Conservation (phyloP, 2,329 filamentous ascomycete species). For the Colletotrichum acutatum region DNA sequence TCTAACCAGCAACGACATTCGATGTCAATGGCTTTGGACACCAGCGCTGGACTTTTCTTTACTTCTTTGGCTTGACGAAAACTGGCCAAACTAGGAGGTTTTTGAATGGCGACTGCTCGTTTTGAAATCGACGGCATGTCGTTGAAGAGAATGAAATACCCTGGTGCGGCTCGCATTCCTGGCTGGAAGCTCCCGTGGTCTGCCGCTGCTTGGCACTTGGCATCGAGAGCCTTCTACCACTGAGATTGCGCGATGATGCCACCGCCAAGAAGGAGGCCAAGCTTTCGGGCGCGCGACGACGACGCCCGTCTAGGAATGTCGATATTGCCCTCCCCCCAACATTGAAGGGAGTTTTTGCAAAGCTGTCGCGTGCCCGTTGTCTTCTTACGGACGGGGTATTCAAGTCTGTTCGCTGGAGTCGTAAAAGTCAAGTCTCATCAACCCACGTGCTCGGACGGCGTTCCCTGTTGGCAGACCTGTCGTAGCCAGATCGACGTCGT, state of each 20-base stretch:
- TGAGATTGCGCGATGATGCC: neutral
- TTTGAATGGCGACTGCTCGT: too few species aligned
- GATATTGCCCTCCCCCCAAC: neutral
- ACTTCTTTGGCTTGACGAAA: neutral
- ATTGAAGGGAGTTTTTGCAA: neutral
- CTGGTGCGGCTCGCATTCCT: slow-evolving; percentile 23
- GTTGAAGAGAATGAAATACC: neutral
- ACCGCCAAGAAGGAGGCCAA: slow-evolving; percentile 27
- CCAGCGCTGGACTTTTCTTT: neutral
- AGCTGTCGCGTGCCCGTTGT: slow-evolving; percentile 29
- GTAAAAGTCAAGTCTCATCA: neutral
- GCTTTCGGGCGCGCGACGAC: neutral
- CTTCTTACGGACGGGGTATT: slow-evolving; percentile 8
- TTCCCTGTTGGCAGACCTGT: slow-evolving; percentile 16
- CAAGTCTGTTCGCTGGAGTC: neutral
- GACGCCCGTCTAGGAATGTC: neutral
- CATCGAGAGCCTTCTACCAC: slow-evolving; percentile 2
- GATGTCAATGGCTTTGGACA: neutral
- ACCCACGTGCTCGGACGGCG: slow-evolving; percentile 20
- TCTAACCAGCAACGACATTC: neutral
- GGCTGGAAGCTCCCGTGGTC: slow-evolving; percentile 12
- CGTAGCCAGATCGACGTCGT: too few species aligned
- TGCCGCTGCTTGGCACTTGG: slow-evolving; percentile 33
- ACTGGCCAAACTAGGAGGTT: too few species aligned
- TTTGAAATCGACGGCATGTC: neutral